Conservation (phyloP, 345 rosid species). For the Melaleuca quinquenervia region DNA sequence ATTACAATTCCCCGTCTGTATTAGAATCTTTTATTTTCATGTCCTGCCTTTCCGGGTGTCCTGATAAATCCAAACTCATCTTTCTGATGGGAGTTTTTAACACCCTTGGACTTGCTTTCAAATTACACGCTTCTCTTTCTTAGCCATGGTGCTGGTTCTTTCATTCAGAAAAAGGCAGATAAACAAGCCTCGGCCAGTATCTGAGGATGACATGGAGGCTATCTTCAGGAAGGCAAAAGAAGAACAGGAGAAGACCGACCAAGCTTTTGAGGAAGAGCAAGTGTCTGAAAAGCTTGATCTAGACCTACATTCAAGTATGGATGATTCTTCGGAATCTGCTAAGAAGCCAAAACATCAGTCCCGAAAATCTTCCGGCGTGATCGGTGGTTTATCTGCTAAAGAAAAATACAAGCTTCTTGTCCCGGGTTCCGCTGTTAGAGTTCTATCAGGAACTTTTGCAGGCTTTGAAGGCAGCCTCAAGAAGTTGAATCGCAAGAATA, state of each 20-base stretch:
- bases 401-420: slow-evolving; percentile 26
- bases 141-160: not conserved
- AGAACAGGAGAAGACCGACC: slow-evolving; percentile 63
- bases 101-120: not conserved
- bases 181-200: slow-evolving; percentile 71
- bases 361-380: slow-evolving; percentile 18
- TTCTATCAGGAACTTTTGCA: slow-evolving; percentile 67
- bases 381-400: slow-evolving; percentile 7
- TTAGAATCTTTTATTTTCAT: not conserved
- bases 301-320: slow-evolving; percentile 9
- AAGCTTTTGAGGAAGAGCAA: slow-evolving; percentile 46
- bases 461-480: slow-evolving; percentile 63
- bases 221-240: slow-evolving; percentile 62
- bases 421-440: slow-evolving; percentile 61
- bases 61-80: not conserved
- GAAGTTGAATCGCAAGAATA: slow-evolving; percentile 63
- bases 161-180: slow-evolving; percentile 53
- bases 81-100: not conserved
- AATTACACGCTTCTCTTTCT: not conserved
- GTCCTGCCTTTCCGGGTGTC: not conserved
- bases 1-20: not conserved
- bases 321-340: slow-evolving; percentile 17
- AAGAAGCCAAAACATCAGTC: slow-evolving; percentile 18
- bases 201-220: slow-evolving; percentile 53
- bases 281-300: slow-evolving; percentile 14